Percentiles rank a stretch among this genome's conserved stretches.
Evolutionary conservation across 225 moss, liverwort and hornwort genomes (phyloP).

Genomic region (Lunularia cruciata): DNA sequence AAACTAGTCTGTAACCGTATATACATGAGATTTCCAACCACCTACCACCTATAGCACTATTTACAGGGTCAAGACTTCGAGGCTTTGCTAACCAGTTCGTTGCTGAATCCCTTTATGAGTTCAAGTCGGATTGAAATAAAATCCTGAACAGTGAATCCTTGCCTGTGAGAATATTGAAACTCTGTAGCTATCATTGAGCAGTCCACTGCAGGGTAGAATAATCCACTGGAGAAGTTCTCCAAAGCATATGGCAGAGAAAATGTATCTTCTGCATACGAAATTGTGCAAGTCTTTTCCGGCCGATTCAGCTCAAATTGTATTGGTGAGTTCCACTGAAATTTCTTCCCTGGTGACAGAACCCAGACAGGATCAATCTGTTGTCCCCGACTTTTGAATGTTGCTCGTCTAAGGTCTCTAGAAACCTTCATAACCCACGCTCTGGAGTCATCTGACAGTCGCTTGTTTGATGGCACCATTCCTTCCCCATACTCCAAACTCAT

Average conservation of each 20-base stretch:
- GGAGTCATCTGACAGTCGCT: background rate
- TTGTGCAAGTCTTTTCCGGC: background rate
- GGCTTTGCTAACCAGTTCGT: no score
- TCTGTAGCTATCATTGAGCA: background rate
- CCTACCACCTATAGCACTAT: no score
- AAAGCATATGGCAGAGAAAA: background rate
- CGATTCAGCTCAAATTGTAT: background rate
- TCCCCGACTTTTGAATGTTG: no score
- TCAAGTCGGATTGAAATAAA: no score
- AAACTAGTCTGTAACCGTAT: no score
- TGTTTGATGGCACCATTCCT: background rate
- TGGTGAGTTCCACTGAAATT: background rate
- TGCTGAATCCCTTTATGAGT: no score
- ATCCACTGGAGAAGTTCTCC: background rate
- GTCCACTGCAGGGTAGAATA: background rate
- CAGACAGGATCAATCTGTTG: background rate
- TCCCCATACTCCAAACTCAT: no score
- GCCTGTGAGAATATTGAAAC: no score
- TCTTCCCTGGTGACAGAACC: background rate
- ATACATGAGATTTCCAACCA: no score
- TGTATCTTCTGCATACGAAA: background rate
- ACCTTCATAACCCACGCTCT: background rate
- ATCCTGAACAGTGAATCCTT: no score
- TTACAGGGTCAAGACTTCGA: no score
- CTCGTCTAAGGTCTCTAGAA: background rate